These are phyloP conservation scores for Exobasidium rhododendri DNA, from an alignment of 1,284 basidiomycete species.

Conservation along the genomic window DNA sequence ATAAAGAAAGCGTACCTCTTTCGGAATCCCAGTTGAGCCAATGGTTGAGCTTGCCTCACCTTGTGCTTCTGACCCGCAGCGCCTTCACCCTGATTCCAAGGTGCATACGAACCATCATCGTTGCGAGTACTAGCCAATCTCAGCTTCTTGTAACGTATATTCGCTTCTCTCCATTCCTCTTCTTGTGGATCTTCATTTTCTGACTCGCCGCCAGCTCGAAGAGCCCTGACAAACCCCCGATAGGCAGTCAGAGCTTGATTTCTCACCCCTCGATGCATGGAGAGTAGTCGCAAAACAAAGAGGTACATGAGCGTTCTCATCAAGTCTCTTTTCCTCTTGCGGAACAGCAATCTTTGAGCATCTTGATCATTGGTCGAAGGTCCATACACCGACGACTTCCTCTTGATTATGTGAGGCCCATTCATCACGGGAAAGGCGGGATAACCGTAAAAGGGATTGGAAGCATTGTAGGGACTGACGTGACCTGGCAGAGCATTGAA, in stretches of 20 bases:
- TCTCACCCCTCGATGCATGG: constrained; percentile 34
- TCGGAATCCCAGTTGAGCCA: background rate
- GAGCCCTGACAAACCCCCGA: constrained; percentile 16
- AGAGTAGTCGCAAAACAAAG: constrained; percentile 47
- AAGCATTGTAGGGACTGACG: constrained; percentile 55
- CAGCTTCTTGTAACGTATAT: background rate
- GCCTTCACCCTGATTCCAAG: background rate
- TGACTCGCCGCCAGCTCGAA: constrained; percentile 16
- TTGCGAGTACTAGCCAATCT: background rate
- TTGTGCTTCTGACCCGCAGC: background rate
- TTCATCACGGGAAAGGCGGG: constrained; percentile 57
- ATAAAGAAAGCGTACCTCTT: constrained; percentile 5
- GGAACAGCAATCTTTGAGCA: constrained; percentile 29
- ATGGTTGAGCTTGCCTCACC: background rate
- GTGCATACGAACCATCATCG: background rate
- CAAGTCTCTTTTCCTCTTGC: constrained; percentile 46
- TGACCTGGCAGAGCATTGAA: constrained; percentile 35
- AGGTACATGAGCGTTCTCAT: constrained; percentile 50
- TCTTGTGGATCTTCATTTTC: constrained; percentile 16
- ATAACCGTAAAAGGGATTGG: constrained; percentile 83
- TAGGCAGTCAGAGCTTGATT: constrained; percentile 1
- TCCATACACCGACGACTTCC: background rate
- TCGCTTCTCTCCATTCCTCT: constrained; percentile 1
- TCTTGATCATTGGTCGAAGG: background rate
- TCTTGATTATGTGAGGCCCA: background rate